These are phyloP conservation scores for Goffeauzyma gilvescens DNA, from an alignment of 768 basidiomycete genomes.

Conservation along the genomic window DNA sequence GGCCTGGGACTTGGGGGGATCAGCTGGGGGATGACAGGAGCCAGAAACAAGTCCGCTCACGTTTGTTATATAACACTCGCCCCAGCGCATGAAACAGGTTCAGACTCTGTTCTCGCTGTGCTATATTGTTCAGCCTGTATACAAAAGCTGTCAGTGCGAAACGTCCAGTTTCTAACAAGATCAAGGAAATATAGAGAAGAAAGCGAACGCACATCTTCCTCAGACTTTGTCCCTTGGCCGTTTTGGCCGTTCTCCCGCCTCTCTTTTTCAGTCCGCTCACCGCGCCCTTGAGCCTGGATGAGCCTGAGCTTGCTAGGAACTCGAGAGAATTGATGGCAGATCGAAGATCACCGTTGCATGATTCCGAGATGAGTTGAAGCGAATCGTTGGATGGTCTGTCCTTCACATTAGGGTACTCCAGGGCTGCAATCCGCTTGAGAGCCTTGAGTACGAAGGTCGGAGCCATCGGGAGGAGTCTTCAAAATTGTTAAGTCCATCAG, in stretches of 20 bases:
- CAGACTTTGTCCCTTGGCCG: too few relatives aligned
- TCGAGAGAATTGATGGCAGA: constrained; percentile 85
- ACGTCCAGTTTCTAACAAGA: too few relatives aligned
- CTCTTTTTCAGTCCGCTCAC: too few relatives aligned
- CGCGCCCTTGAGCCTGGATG: too few relatives aligned
- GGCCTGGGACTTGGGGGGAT: background rate
- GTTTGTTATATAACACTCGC: constrained; percentile 85
- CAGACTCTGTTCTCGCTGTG: constrained; percentile 65
- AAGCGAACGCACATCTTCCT: too few relatives aligned
- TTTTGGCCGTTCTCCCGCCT: too few relatives aligned
- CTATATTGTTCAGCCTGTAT: constrained; percentile 49
- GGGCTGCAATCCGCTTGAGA: constrained; percentile 42
- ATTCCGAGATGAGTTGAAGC: constrained; percentile 55
- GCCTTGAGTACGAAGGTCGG: constrained; percentile 66
- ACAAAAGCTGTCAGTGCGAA: background rate
- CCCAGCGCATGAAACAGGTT: constrained; percentile 82
- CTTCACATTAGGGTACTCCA: constrained; percentile 35
- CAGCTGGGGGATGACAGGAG: background rate
- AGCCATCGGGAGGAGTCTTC: constrained; percentile 81
- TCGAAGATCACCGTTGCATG: constrained; percentile 76
- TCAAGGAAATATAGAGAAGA: too few relatives aligned
- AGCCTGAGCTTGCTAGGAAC: too few relatives aligned
- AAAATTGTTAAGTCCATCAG: background rate
- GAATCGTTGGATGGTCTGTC: constrained; percentile 44
- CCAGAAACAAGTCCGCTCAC: constrained; percentile 43